phyloP scores from a whole-genome alignment of 257 asterid species.

The Anisodus tanguticus region DNA sequence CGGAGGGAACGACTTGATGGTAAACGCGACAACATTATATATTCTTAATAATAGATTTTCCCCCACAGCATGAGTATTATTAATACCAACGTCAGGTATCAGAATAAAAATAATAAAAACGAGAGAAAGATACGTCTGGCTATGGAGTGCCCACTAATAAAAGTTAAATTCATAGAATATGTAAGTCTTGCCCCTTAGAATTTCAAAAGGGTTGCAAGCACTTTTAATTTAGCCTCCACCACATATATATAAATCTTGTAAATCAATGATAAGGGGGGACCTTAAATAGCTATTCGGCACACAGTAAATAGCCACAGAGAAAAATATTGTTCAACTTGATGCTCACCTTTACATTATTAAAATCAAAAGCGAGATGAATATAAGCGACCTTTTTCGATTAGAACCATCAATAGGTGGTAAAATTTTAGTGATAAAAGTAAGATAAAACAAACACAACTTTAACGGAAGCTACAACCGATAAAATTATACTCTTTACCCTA shows the following conservation, averaged over 20 bases:
- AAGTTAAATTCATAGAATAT: conserved; percentile 8
- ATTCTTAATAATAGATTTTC: not conserved
- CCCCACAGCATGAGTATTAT: not conserved
- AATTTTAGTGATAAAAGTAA: not conserved
- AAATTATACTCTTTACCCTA: too few species aligned
- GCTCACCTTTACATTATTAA: not conserved
- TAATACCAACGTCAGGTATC: conserved; percentile 19
- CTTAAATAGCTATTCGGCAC: not conserved
- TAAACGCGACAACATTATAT: conserved; percentile 9
- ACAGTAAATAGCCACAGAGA: not conserved
- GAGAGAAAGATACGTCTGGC: not conserved
- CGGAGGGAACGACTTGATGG: not conserved
- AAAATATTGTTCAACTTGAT: not conserved
- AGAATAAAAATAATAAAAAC: not conserved
- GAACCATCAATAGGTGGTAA: not conserved
- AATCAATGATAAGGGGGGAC: not conserved
- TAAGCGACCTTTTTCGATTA: not conserved
- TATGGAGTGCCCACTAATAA: conserved; percentile 19
- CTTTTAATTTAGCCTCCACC: conserved; percentile 9
- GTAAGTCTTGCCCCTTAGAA: not conserved
- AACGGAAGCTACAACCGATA: too few species aligned
- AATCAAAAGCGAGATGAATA: not conserved
- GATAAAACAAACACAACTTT: too few species aligned
- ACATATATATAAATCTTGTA: not conserved
- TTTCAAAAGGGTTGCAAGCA: not conserved